Percentiles rank a stretch among this genome's conserved stretches.
These are phyloP conservation scores for Acrodontium crateriforme DNA, from an alignment of 2,329 filamentous ascomycete genomes.

Conservation along the genomic window DNA sequence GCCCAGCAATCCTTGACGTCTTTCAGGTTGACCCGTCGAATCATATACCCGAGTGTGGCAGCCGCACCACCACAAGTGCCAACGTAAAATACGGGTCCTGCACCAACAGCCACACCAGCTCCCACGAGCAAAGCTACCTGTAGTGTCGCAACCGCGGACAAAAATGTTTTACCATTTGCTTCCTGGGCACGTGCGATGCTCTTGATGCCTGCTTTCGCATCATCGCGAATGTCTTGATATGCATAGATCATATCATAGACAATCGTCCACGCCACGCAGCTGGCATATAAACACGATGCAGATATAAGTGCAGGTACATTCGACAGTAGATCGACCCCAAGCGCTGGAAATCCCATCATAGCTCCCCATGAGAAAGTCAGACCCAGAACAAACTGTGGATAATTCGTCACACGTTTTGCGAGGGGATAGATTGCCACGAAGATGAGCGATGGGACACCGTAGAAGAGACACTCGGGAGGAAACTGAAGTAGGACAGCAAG, in stretches of 20 bases:
- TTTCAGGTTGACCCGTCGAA: constrained; percentile 43
- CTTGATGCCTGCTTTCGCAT: constrained; percentile 76
- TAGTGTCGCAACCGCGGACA: constrained; percentile 53
- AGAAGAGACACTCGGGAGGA: constrained; percentile 58
- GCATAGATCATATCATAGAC: constrained; percentile 90
- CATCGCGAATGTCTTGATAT: constrained; percentile 81
- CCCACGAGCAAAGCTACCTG: constrained; percentile 58
- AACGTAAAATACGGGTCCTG: constrained; percentile 44
- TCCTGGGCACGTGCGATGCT: constrained; percentile 73
- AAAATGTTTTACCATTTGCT: constrained; percentile 59
- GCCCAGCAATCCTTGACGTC: constrained; percentile 47
- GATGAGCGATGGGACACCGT: constrained; percentile 60
- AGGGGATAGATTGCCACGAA: constrained; percentile 67
- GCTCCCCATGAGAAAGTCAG: constrained; percentile 83
- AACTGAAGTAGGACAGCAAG: constrained; percentile 65
- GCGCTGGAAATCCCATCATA: constrained; percentile 72
- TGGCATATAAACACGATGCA: constrained; percentile 57
- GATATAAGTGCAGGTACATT: constrained; percentile 49
- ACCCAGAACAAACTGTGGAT: constrained; percentile 72
- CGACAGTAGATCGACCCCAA: constrained; percentile 61
- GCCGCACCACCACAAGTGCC: constrained; percentile 45
- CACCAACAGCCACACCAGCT: constrained; percentile 50
- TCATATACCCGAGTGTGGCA: constrained; percentile 43
- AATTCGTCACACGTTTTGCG: constrained; percentile 75
- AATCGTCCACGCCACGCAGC: constrained; percentile 75